Percentiles rank a stretch among this genome's conserved stretches.
These are phyloP conservation scores for Nicotiana tomentosiformis DNA, from an alignment of 257 asterid species.

Conservation along the genomic window DNA sequence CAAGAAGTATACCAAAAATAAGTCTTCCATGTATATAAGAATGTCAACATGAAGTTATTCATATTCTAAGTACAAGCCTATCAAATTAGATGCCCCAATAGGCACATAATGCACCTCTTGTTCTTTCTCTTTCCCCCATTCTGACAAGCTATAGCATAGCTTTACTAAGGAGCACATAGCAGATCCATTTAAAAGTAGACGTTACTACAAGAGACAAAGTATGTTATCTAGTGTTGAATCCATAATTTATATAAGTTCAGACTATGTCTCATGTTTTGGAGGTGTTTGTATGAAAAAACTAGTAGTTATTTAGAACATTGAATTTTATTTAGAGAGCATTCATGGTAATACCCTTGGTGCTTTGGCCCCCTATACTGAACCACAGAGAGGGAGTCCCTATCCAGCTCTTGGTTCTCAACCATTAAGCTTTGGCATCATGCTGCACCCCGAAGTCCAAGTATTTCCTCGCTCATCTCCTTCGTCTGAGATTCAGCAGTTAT, in stretches of 20 bases:
- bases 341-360: slow-evolving; percentile 34
- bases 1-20: too few species aligned
- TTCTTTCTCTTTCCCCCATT: neutral
- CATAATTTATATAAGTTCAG: neutral
- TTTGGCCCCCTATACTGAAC: slow-evolving; percentile 39
- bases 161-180: neutral
- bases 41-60: neutral
- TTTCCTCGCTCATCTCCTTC: slow-evolving; percentile 42
- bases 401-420: slow-evolving; percentile 41
- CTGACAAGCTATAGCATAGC: neutral
- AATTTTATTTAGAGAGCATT: slow-evolving; percentile 29
- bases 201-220: neutral
- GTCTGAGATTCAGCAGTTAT: slow-evolving; percentile 44
- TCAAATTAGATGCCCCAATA: neutral
- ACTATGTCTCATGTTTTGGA: neutral
- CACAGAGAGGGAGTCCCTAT: slow-evolving; percentile 43
- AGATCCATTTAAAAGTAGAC: neutral
- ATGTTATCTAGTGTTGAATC: neutral
- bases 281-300: neutral
- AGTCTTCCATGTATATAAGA: neutral
- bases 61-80: neutral
- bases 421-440: slow-evolving; percentile 38
- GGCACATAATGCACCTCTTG: neutral
- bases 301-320: neutral
- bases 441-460: slow-evolving; percentile 41